These are phyloP conservation scores for Wickerhamomyces sydowiorum DNA, from an alignment of 805 yeast species.

Conservation along the genomic window DNA sequence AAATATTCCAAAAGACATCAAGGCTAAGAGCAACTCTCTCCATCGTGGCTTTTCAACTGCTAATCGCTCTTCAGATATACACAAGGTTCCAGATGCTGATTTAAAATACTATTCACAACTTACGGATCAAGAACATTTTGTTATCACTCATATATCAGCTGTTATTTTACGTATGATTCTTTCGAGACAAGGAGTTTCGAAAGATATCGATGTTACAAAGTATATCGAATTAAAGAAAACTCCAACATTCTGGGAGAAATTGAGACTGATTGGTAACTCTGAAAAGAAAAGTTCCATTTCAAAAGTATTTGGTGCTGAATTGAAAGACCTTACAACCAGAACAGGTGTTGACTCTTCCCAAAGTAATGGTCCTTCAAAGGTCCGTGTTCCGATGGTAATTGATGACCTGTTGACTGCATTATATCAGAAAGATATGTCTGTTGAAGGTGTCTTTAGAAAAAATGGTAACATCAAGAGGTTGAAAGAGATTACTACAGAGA, in stretches of 20 bases:
- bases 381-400: constrained; percentile 77
- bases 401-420: constrained; percentile 83
- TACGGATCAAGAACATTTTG: constrained; percentile 47
- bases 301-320: constrained; percentile 71
- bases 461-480: constrained; percentile 90
- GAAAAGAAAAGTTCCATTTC: constrained; percentile 14
- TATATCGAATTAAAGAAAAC: constrained; percentile 28
- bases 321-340: constrained; percentile 58
- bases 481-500: constrained; percentile 63
- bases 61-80: constrained; percentile 1
- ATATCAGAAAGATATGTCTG: constrained; percentile 88
- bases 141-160: constrained; percentile 54
- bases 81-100: constrained; percentile 17
- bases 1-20: constrained; percentile 12
- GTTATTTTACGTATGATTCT: constrained; percentile 36
- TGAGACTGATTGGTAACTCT: constrained; percentile 21
- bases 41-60: constrained; percentile 11
- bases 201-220: constrained; percentile 26
- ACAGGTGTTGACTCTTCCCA: constrained; percentile 80
- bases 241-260: constrained; percentile 41
- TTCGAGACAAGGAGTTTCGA: constrained; percentile 28
- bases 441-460: constrained; percentile 92
- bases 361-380: constrained; percentile 76
- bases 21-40: constrained; percentile 15
- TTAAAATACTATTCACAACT: constrained; percentile 62